These are phyloP conservation scores for Trichoderma sp. DNA, from an alignment of 2,329 filamentous ascomycete species.

Conservation along the genomic window DNA sequence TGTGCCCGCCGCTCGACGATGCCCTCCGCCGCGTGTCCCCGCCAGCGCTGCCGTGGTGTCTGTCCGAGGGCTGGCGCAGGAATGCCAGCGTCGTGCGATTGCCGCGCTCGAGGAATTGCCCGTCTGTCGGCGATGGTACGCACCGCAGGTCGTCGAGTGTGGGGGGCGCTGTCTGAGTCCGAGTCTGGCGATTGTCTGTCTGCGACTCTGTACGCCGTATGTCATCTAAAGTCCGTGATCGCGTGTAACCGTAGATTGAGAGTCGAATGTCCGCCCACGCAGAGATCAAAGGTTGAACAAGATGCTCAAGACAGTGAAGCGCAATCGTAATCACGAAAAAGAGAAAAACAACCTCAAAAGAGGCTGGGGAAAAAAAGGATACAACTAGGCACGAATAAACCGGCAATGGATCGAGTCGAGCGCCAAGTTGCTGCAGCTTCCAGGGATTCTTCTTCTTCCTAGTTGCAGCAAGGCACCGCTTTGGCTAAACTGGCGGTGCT, in stretches of 20 bases:
- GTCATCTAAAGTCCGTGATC: background rate
- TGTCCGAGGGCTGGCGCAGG: background rate
- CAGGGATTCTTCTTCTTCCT: background rate
- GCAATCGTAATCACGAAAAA: background rate
- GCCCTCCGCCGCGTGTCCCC: background rate
- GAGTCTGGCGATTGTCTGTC: too few species aligned
- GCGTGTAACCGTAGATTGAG: background rate
- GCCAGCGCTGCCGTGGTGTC: background rate
- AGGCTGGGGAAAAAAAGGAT: slow-evolving; percentile 3
- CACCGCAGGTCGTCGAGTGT: background rate
- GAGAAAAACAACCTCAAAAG: background rate
- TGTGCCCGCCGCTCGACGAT: background rate
- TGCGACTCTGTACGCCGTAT: background rate
- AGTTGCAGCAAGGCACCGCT: slow-evolving; percentile 3
- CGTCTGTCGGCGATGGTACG: too few species aligned
- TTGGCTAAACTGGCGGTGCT: slow-evolving; percentile 8
- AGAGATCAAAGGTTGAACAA: background rate
- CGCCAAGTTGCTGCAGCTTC: slow-evolving; percentile 12
- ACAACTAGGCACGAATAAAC: too few species aligned
- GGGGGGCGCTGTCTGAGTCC: background rate
- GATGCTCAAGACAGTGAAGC: background rate
- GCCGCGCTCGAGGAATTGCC: background rate
- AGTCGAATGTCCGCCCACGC: background rate
- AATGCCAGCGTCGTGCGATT: slow-evolving; percentile 15
- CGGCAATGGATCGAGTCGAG: background rate